A percentile compares a stretch with the other conserved stretches of the same genome.
Evolutionary conservation across 1,284 basidiomycete species (phyloP).

Genomic region (Naganishia cerealis): DNA sequence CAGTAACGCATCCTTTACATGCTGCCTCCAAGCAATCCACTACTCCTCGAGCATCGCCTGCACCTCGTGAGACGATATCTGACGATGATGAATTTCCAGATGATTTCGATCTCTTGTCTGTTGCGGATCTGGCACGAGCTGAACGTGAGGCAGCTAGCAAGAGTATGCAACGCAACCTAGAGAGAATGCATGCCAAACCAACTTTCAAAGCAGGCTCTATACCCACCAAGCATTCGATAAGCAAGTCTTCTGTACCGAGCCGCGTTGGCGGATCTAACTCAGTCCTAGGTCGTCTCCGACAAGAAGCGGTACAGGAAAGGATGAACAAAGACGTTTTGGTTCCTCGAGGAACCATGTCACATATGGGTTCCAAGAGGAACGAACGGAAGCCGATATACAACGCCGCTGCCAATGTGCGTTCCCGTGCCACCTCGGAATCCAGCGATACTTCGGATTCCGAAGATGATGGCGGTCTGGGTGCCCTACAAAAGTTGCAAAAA

Average conservation of each 20-base stretch:
- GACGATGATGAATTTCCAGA: conserved; percentile 44
- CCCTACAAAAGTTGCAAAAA: conserved; percentile 66
- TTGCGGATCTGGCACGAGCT: conserved; percentile 45
- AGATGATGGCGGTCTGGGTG: conserved; percentile 60
- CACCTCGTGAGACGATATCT: conserved; percentile 39
- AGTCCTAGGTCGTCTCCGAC: conserved; percentile 44
- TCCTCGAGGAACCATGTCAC: conserved; percentile 11
- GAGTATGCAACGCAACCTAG: conserved; percentile 20
- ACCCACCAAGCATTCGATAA: conserved; percentile 1
- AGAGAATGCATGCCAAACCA: conserved; percentile 27
- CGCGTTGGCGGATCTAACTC: conserved; percentile 16
- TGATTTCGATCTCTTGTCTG: conserved; percentile 44
- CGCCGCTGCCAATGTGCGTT: conserved; percentile 19
- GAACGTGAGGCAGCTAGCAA: conserved; percentile 42
- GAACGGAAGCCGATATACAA: conserved; percentile 24
- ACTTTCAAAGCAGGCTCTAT: conserved; percentile 13
- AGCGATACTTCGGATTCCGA: conserved; percentile 52
- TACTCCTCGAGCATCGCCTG: conserved; percentile 27
- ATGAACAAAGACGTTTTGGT: conserved; percentile 20
- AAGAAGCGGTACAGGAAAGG: conserved; percentile 39
- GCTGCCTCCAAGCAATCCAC: conserved; percentile 32
- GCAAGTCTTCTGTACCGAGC: conserved; percentile 27
- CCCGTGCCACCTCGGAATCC: conserved; percentile 29
- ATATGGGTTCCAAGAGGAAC: background rate
- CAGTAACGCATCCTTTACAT: conserved; percentile 6